Evolutionary conservation across 192 early-diverging fungal genomes (phyloP), one percentile per base, ranked within the genome.

Genomic region (Anaeromyces robustus): DNA sequence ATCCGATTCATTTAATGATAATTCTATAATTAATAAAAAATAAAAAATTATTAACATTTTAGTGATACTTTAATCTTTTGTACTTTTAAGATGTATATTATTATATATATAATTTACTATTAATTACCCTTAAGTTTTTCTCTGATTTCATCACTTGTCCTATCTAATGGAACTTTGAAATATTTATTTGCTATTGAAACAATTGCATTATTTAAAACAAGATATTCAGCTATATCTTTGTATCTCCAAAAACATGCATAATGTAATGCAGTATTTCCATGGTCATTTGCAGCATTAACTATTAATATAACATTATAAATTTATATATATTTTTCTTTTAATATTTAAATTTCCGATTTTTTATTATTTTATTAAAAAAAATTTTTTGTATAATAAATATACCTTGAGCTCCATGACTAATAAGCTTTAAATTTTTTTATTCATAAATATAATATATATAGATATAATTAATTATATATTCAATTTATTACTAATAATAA

Each of bases 201-300:
- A 79, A 26, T 79, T 79, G 28, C 82, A 80, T 43, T 87, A 78
- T 26, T 79, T 29, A 29, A 87, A 28, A 79, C 30, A 0, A 37
- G 29, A 68, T n/a, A 68, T n/a, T 68, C 52, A 29, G 83, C 86
- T n/a, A 90, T 77, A 18, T 85, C 83, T 18, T 81, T 79, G 17
- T 80, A 78, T 29, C 88, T 80, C 82, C 86, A 86, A 82, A 85
- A 89, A 77, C 86, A 88, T 6, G 89, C 89, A 81, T 90, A 90
- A 80, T 90, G 89, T 43, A 90, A 84, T 0, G 89, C 84, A 5
- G 89, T 90, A 81, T 90, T 90, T 28, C 89, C 89, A 80, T 90
- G 87, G 34, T 89, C 86, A 81, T 90, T 90, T 26, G 88, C 86
- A 22, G 37, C 16, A 83, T 90, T 90, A 31, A 89, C 89, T 90